Evolutionary conservation across 345 rosid species (phyloP), one percentile per base, ranked within the genome.

Genomic region (Sapria himalayana): DNA sequence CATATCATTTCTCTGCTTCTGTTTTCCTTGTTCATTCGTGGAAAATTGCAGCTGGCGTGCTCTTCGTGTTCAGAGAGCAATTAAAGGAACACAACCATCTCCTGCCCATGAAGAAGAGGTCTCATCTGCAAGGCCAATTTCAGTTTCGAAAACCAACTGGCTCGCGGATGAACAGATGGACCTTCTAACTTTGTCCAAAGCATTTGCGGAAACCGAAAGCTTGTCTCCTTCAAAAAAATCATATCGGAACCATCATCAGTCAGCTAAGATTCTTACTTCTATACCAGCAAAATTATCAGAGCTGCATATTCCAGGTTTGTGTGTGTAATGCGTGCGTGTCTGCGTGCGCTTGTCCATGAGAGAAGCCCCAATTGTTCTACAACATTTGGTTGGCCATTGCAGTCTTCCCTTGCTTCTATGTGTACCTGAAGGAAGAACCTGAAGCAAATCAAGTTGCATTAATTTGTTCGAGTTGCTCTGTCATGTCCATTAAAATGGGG

Each of bases 391-490:
- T 51, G 47, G 27, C 45, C 17, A 37, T 60, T 57, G 59, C 70
- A 50, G 91, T 69, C 52, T 45, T 79, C 63, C 93, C 94, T 15
- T 89, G 98, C 67, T 89, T 89, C 58, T 82, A 89, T 58, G 46
- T 76, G 23, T 78, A 76, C 51, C 51, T 72, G 29, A 62, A 60
- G 55, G 78, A 58, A 57, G 76, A 70, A 36, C 48, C 56, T 9
- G 25, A 46, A 9, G 48, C 71, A 7, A 63, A 43, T 54, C 62
- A 65, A 37, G 64, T 66, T 8, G 42, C 56, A 39, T 66, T 74
- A 12, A 16, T 52, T 18, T 51, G 58, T 16, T 49, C 64, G 19
- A 73, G 50, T 35, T 57, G 52, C 51, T 56, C 67, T 1, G 60
- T 71, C 5, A 53, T 69, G 52, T 70, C 77, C 20, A 51, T 69